Base-by-base conservation (phyloP, 345 rosid species). In the Moricandia moricandioides region DNA sequence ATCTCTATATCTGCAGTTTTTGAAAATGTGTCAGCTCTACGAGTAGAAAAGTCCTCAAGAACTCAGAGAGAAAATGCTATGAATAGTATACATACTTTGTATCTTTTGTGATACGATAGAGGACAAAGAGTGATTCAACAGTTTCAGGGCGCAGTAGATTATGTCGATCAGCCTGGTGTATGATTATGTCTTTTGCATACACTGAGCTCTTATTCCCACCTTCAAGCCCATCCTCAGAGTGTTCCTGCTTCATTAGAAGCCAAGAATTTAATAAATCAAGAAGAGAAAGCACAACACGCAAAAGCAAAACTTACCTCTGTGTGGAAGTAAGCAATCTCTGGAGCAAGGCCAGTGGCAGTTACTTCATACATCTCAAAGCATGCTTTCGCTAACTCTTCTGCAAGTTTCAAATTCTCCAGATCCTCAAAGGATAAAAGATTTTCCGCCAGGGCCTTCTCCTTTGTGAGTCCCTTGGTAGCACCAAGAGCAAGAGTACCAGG, bases 401-500 rank as follows among this genome's bases (percentile, higher is more conserved):
- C 98, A 70, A 95, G 99, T 87, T 89, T 89, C 84, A 95, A 73
- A 83, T 90, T 95, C 79, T 95, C 94, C 29, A 92, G 75, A 78
- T 95, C 98, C 60, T 92, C 97, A 78, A 95, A 92, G 26, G 85
- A 87, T 16, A 95, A 91, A 72, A 87, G 82, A 81, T 95, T 92
- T 24, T 89, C 85, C 68, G 82, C 84, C 88, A 89, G 80, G 61
- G 99, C 97, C 70, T 79, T 87, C 65, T 85, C 91, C 76, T 85
- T 92, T 65, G 96, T 89, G 79, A 87, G 43, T 51, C 99, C 98
- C 81, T 90, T 90, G 21, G 99, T 92, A 33, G 97, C 97, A 68
- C 98, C 99, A 80, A 95, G 98, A 11, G 98, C 99, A 81, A 95
- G 94, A 61, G 88, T 83, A 33, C 97, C 99, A 63, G 98, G 94